A percentile compares a stretch with the other conserved stretches of the same genome.
Evolutionary conservation across 805 yeast genomes (phyloP).

Genomic region (Ogataea siamensis): DNA sequence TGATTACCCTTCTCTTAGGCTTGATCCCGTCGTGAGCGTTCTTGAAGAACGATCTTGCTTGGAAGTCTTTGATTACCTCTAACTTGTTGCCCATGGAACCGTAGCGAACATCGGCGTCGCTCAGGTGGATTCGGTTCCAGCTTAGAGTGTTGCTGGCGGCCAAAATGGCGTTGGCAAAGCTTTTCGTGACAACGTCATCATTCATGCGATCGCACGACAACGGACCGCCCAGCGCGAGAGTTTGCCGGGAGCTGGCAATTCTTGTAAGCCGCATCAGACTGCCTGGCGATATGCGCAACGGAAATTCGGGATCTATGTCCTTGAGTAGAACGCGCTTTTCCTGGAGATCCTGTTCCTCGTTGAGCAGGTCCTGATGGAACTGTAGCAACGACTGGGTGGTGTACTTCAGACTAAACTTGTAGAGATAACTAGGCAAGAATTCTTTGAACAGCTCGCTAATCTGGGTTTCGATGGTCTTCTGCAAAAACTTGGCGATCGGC

Average conservation of each 20-base stretch:
- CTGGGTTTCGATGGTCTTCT: slow-evolving; percentile 77
- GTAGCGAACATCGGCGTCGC: slow-evolving; percentile 28
- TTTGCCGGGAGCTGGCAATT: slow-evolving; percentile 71
- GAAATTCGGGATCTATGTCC: slow-evolving; percentile 53
- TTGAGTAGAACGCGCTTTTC: slow-evolving; percentile 44
- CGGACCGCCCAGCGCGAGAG: slow-evolving; percentile 59
- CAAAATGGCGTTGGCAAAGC: slow-evolving; percentile 31
- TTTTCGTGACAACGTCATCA: slow-evolving; percentile 33
- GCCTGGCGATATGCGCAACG: slow-evolving; percentile 59
- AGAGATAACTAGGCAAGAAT: slow-evolving; percentile 76
- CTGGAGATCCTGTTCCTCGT: slow-evolving; percentile 31
- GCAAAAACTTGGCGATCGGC: slow-evolving; percentile 79
- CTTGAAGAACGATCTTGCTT: slow-evolving; percentile 41
- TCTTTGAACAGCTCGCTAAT: slow-evolving; percentile 79
- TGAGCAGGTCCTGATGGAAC: slow-evolving; percentile 35
- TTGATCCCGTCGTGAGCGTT: slow-evolving; percentile 29
- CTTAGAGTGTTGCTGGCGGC: slow-evolving; percentile 28
- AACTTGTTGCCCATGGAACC: slow-evolving; percentile 37
- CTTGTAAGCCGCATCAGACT: slow-evolving; percentile 66
- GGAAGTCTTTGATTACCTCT: slow-evolving; percentile 44
- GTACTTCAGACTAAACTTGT: slow-evolving; percentile 70
- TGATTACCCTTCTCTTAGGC: slow-evolving; percentile 29
- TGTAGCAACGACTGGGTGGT: slow-evolving; percentile 40
- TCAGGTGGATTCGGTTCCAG: slow-evolving; percentile 34
- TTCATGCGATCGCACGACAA: slow-evolving; percentile 35